phyloP scores from a whole-genome alignment of 768 basidiomycete species.

The Mrakia frigida region DNA sequence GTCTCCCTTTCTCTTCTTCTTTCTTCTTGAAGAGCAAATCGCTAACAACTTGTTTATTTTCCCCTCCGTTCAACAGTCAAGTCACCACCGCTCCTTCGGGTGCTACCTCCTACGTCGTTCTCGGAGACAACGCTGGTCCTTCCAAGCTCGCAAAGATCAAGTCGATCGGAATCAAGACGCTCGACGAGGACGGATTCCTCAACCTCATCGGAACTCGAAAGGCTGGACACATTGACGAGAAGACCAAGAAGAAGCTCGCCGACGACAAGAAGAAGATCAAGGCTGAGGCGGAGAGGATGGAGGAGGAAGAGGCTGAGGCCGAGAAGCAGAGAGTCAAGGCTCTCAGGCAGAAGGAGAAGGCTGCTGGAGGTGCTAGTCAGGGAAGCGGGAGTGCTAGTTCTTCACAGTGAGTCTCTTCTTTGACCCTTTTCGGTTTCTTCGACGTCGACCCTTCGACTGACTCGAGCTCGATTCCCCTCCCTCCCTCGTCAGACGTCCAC shows the following conservation, averaged over 20 bases:
- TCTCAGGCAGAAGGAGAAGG: conserved; percentile 54
- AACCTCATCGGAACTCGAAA: conserved; percentile 70
- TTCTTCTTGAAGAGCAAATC: background rate
- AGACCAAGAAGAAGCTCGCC: conserved; percentile 70
- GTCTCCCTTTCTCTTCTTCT: conserved; percentile 40
- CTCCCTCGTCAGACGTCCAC: conserved; percentile 7
- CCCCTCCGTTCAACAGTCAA: conserved; percentile 52
- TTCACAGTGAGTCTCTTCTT: background rate
- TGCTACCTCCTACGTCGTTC: conserved; percentile 80
- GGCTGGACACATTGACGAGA: conserved; percentile 61
- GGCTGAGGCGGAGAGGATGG: conserved; percentile 69
- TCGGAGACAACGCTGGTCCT: conserved; percentile 82
- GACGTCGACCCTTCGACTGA: background rate
- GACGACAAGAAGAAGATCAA: conserved; percentile 74
- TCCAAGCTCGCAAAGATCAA: conserved; percentile 81
- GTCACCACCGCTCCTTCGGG: conserved; percentile 82
- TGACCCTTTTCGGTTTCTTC: background rate
- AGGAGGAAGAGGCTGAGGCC: conserved; percentile 37
- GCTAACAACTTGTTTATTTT: background rate
- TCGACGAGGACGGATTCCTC: conserved; percentile 83
- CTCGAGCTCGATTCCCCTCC: conserved; percentile 6
- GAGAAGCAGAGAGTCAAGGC: conserved; percentile 47
- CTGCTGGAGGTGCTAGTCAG: background rate
- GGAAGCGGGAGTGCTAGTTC: conserved; percentile 33
- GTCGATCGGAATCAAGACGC: conserved; percentile 66